Evolutionary conservation across 352 stramenopile genomes (phyloP).

Genomic region (Peronospora belbahrii): DNA sequence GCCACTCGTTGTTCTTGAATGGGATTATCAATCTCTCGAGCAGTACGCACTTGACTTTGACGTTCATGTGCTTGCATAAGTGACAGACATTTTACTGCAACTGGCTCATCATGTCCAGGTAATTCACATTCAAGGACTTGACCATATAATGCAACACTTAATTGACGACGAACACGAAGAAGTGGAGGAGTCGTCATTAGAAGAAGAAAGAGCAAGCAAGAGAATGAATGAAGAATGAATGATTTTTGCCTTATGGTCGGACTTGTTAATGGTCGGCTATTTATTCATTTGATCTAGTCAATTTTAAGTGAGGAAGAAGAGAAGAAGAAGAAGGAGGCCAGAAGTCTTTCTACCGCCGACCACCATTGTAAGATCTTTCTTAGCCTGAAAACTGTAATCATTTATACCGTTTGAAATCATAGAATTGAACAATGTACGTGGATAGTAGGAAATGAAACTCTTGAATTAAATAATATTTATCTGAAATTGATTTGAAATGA

Average conservation of each 20-base stretch:
- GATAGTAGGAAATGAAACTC: too few relatives aligned
- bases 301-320: background rate
- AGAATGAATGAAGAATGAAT: background rate
- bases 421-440: too few relatives aligned
- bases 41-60: background rate
- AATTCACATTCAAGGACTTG: conserved; percentile 26
- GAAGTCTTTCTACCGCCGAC: background rate
- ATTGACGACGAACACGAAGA: conserved; percentile 14
- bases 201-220: too few relatives aligned
- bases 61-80: conserved; percentile 7
- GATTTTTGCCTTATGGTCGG: background rate
- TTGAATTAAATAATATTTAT: too few relatives aligned
- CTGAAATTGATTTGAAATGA: too few relatives aligned
- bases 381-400: background rate
- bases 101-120: background rate
- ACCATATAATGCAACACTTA: conserved; percentile 19
- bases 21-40: conserved; percentile 23
- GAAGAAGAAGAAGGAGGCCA: background rate
- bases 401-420: background rate
- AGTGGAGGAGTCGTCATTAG: background rate
- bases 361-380: background rate
- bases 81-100: conserved; percentile 30
- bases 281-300: background rate
- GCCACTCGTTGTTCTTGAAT: conserved; percentile 20
- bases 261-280: background rate